These are phyloP conservation scores for Pseudogymnoascus sp. DNA, from an alignment of 2,329 filamentous ascomycete genomes.

Conservation along the genomic window DNA sequence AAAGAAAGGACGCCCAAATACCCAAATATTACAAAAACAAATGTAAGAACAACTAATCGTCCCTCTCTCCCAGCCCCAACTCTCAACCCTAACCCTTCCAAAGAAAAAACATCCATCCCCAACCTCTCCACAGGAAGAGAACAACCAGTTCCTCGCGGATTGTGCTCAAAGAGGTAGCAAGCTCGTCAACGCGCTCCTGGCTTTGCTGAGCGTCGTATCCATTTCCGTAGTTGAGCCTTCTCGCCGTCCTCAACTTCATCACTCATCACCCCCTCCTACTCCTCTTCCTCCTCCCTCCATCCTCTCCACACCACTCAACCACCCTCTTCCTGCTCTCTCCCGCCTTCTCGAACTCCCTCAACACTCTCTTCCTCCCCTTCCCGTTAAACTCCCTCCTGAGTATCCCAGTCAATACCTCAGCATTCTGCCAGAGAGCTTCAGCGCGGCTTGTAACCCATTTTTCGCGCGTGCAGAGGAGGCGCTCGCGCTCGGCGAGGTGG, in stretches of 20 bases:
- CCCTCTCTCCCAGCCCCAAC: neutral
- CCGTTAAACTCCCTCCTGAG: neutral
- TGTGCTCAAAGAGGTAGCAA: conserved; percentile 70
- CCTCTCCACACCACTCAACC: neutral
- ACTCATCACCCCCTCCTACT: conserved; percentile 37
- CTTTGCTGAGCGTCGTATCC: conserved; percentile 84
- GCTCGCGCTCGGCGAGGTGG: neutral
- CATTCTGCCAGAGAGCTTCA: neutral
- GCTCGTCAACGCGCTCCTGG: conserved; percentile 87
- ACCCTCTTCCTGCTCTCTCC: neutral
- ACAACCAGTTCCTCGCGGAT: conserved; percentile 61
- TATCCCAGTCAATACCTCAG: neutral
- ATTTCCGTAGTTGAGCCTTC: conserved; percentile 67
- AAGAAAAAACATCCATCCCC: neutral
- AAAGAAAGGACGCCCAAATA: neutral
- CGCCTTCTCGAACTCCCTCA: neutral
- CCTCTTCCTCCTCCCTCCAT: neutral
- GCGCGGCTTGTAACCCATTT: neutral
- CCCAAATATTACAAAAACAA: neutral
- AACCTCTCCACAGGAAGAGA: neutral
- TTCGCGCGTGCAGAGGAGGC: neutral
- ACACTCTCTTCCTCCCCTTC: neutral
- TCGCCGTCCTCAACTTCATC: conserved; percentile 48
- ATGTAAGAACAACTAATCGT: neutral
- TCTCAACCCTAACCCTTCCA: neutral